Evolutionary conservation across 2,329 filamentous ascomycete genomes (phyloP).

Genomic region (Fusarium coffeatum): DNA sequence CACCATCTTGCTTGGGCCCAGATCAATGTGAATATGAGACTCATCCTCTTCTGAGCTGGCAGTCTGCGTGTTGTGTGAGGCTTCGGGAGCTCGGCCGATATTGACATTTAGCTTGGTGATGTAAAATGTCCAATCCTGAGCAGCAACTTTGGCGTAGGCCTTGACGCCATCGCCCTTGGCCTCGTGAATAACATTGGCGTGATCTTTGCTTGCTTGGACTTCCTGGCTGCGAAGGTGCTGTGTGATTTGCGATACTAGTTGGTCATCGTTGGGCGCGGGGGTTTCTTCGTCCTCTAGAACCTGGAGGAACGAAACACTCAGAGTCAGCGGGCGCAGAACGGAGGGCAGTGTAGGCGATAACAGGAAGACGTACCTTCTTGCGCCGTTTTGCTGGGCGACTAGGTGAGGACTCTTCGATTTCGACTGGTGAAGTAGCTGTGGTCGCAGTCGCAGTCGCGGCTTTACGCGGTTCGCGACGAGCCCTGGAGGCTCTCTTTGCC

Average conservation of each 20-base stretch:
- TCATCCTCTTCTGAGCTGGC: slow-evolving; percentile 60
- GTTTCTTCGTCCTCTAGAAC: slow-evolving; percentile 53
- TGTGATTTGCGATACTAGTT: slow-evolving; percentile 66
- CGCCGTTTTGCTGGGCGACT: slow-evolving; percentile 72
- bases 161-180: slow-evolving; percentile 71
- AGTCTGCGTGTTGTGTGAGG: slow-evolving; percentile 51
- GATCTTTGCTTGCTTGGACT: slow-evolving; percentile 70
- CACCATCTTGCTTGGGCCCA: slow-evolving; percentile 85
- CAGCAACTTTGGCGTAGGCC: slow-evolving; percentile 85
- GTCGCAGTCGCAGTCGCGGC: slow-evolving; percentile 50
- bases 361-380: slow-evolving; percentile 63
- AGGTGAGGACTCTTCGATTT: slow-evolving; percentile 67
- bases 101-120: slow-evolving; percentile 79
- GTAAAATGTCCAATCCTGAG: slow-evolving; percentile 86
- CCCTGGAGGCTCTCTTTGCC: slow-evolving; percentile 53
- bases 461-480: slow-evolving; percentile 55
- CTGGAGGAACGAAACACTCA: slow-evolving; percentile 43
- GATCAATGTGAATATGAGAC: slow-evolving; percentile 80
- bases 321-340: slow-evolving; percentile 28
- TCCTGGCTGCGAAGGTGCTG: slow-evolving; percentile 62
- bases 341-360: background rate
- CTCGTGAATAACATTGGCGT: slow-evolving; percentile 73
- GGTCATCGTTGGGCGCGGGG: slow-evolving; percentile 64
- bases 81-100: slow-evolving; percentile 77
- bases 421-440: slow-evolving; percentile 49